Evolutionary conservation across 176 grass and related monocot genomes (phyloP).

Genomic region (Zoysia pacifica): DNA sequence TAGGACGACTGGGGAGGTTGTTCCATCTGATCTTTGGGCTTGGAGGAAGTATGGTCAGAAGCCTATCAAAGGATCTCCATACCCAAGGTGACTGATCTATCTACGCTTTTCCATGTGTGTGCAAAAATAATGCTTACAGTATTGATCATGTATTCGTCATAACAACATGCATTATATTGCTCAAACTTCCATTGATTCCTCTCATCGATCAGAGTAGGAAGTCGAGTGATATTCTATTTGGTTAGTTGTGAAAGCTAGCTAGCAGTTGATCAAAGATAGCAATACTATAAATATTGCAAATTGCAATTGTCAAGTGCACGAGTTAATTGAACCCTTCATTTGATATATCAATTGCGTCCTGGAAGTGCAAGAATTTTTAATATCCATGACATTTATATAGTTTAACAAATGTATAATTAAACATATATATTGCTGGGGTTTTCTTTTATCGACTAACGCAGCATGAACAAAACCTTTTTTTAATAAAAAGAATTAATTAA

Average conservation of each 20-base stretch:
- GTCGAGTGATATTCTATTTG: constrained; percentile 19
- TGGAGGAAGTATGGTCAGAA: constrained; percentile 99
- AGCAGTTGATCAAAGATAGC: constrained; percentile 42
- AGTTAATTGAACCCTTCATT: constrained; percentile 25
- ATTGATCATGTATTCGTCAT: constrained; percentile 29
- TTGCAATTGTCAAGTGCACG: constrained; percentile 30
- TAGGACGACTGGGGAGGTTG: constrained; percentile 72
- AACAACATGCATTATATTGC: constrained; percentile 32
- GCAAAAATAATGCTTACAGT: constrained; percentile 1
- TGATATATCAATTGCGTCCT: constrained; percentile 11
- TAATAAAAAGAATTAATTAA: background rate
- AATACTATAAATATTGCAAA: constrained; percentile 31
- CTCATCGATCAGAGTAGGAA: constrained; percentile 30
- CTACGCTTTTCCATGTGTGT: constrained; percentile 26
- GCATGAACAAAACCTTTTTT: background rate
- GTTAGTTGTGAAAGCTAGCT: constrained; percentile 31
- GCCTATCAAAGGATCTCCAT: constrained; percentile 97
- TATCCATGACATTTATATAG: background rate
- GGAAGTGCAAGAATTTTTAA: constrained; percentile 17
- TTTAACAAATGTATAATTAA: too few species aligned
- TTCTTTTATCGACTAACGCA: background rate
- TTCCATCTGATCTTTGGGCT: constrained; percentile 98
- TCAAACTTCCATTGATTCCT: constrained; percentile 47
- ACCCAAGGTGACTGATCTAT: constrained; percentile 52
- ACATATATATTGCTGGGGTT: background rate